Conservation (phyloP, 2,329 filamentous ascomycete species). For the Paraphoma sp. region DNA sequence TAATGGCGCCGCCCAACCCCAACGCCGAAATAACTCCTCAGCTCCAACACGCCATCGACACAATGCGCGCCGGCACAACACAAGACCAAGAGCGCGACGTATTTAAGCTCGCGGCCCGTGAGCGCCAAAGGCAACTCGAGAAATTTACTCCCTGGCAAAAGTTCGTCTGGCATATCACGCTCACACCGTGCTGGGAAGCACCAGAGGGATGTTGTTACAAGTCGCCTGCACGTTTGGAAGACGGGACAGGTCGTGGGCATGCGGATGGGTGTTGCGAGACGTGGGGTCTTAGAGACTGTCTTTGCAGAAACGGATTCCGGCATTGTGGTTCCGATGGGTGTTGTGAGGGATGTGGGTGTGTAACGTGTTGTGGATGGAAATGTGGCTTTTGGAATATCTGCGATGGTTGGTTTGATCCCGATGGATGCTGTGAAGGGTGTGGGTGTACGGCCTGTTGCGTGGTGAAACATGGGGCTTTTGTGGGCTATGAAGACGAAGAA, state of each 20-base stretch:
- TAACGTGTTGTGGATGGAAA: conserved; percentile 5
- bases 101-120: background rate
- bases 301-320: background rate
- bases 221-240: background rate
- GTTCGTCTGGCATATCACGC: background rate
- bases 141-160: background rate
- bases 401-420: background rate
- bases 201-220: conserved; percentile 1
- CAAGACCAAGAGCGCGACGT: background rate
- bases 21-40: no score
- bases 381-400: conserved; percentile 5
- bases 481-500: no score
- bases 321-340: conserved; percentile 1
- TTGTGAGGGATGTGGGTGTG: conserved; percentile 10
- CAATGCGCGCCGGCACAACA: no score
- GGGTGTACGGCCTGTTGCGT: background rate
- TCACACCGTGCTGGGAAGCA: conserved; percentile 2
- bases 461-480: background rate
- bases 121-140: background rate
- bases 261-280: conserved; percentile 5
- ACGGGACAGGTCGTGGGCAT: background rate
- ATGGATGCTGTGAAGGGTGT: background rate
- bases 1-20: no score
- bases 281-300: background rate
- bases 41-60: no score